Percentiles rank a stretch among this genome's conserved stretches.
Conservation (phyloP, 2,329 filamentous ascomycete genomes). For the Diaporthe aspalathi region DNA sequence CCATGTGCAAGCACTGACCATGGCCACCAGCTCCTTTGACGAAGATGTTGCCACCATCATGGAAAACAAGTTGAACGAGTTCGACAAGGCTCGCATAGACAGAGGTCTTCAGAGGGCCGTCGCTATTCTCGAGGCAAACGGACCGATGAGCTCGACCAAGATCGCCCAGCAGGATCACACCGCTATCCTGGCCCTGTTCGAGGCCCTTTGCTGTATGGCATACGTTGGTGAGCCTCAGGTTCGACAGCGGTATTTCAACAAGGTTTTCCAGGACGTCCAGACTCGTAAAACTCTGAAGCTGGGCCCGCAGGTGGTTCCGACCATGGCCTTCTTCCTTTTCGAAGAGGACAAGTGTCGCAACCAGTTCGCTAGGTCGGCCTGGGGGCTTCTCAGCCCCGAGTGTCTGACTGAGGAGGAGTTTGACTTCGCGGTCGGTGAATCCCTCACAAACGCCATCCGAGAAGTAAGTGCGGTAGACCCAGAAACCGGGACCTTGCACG, state of each 20-base stretch:
- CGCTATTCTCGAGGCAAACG: conserved; percentile 58
- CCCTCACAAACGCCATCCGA: conserved; percentile 73
- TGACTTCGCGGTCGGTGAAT: conserved; percentile 85
- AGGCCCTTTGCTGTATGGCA: conserved; percentile 85
- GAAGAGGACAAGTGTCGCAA: conserved; percentile 72
- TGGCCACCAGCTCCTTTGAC: conserved; percentile 49
- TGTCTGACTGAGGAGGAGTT: conserved; percentile 79
- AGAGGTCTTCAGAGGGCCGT: conserved; percentile 61
- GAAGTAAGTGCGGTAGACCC: conserved; percentile 30
- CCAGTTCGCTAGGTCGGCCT: conserved; percentile 76
- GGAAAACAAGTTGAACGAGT: conserved; percentile 54
- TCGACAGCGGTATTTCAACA: conserved; percentile 73
- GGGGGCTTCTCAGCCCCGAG: conserved; percentile 72
- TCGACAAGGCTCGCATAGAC: conserved; percentile 50
- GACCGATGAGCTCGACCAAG: conserved; percentile 58
- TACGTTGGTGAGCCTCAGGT: conserved; percentile 72
- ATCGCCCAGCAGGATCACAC: conserved; percentile 62
- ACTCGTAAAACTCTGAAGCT: conserved; percentile 83
- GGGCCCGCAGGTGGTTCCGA: conserved; percentile 77
- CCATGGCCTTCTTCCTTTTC: conserved; percentile 88
- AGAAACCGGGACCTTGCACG: conserved; percentile 15
- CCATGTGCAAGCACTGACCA: conserved; percentile 1
- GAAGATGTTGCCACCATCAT: conserved; percentile 52
- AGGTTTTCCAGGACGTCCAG: conserved; percentile 84
- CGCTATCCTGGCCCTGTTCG: conserved; percentile 85